These are phyloP conservation scores for Ophiostoma quercus DNA, from an alignment of 2,329 filamentous ascomycete genomes.

Conservation along the genomic window DNA sequence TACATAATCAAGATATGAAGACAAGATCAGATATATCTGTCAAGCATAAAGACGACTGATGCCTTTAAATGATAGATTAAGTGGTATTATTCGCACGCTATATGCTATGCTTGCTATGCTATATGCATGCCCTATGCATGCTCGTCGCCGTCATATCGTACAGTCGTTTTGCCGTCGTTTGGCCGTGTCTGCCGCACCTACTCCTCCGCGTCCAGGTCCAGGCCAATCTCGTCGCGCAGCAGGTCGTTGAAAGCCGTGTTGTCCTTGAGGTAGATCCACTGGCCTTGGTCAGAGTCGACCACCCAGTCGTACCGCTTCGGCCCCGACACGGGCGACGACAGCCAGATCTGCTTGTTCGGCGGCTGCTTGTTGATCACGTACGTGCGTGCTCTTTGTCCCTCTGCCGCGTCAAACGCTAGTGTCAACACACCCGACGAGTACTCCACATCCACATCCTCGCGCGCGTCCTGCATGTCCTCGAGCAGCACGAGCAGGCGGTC, in stretches of 20 bases:
- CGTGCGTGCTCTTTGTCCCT: constrained; percentile 57
- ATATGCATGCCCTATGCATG: neutral
- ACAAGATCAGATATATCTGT: too few species aligned
- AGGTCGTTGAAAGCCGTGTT: constrained; percentile 69
- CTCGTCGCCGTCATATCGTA: neutral
- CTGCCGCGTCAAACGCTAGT: constrained; percentile 17
- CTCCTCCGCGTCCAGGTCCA: constrained; percentile 46
- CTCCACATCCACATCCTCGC: constrained; percentile 78
- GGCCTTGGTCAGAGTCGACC: constrained; percentile 37
- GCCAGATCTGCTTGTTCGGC: constrained; percentile 95
- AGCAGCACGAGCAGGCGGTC: constrained; percentile 52
- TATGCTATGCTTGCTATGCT: neutral
- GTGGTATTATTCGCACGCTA: neutral
- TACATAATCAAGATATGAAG: neutral
- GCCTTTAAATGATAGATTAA: neutral
- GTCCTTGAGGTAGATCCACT: constrained; percentile 87
- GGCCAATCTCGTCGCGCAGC: constrained; percentile 67
- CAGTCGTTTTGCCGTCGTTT: neutral
- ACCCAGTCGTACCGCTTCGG: constrained; percentile 95
- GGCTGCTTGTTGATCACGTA: constrained; percentile 99
- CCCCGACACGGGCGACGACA: constrained; percentile 83
- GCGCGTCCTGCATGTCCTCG: constrained; percentile 68
- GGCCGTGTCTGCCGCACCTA: neutral
- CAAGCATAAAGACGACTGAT: too few species aligned
- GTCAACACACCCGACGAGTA: constrained; percentile 48